Conservation (phyloP, 2,329 filamentous ascomycete species). For the Cladosporium sp. region DNA sequence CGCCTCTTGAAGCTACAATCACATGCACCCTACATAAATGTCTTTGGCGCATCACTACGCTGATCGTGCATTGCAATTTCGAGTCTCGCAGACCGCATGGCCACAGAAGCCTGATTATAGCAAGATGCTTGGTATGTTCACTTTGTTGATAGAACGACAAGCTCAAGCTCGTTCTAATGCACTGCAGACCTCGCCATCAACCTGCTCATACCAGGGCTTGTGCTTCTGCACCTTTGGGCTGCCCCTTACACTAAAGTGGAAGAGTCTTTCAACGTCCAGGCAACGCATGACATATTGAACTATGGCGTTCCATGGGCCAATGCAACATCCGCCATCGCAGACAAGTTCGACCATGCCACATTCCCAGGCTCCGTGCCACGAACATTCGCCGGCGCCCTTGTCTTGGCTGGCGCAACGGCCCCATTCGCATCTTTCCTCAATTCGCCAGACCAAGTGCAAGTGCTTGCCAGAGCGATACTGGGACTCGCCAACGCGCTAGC, state of each 20-base stretch:
- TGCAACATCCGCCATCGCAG: constrained; percentile 37
- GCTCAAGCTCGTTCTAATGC: not conserved
- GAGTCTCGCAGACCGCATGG: constrained; percentile 18
- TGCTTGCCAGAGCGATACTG: constrained; percentile 70
- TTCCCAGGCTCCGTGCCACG: constrained; percentile 91
- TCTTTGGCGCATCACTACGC: constrained; percentile 24
- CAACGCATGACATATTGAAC: constrained; percentile 81
- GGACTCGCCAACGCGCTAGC: constrained; percentile 73
- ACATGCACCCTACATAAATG: constrained; percentile 19
- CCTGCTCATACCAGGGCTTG: constrained; percentile 58
- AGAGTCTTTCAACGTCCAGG: constrained; percentile 97
- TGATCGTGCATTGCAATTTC: constrained; percentile 27
- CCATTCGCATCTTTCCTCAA: constrained; percentile 62
- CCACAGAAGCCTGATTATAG: not conserved
- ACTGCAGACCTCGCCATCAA: constrained; percentile 50
- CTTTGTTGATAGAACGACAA: not conserved
- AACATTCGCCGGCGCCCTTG: constrained; percentile 79
- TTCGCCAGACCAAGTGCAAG: constrained; percentile 58
- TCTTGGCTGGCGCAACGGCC: constrained; percentile 71
- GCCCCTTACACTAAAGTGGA: constrained; percentile 97
- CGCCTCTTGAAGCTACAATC: not conserved
- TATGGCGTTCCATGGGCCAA: constrained; percentile 67
- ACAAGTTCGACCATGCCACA: constrained; percentile 81
- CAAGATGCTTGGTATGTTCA: constrained; percentile 17
- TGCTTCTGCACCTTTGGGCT: constrained; percentile 36